These are phyloP conservation scores for Yamadazyma friedrichii DNA, from an alignment of 1,139 yeast species.

Conservation along the genomic window DNA sequence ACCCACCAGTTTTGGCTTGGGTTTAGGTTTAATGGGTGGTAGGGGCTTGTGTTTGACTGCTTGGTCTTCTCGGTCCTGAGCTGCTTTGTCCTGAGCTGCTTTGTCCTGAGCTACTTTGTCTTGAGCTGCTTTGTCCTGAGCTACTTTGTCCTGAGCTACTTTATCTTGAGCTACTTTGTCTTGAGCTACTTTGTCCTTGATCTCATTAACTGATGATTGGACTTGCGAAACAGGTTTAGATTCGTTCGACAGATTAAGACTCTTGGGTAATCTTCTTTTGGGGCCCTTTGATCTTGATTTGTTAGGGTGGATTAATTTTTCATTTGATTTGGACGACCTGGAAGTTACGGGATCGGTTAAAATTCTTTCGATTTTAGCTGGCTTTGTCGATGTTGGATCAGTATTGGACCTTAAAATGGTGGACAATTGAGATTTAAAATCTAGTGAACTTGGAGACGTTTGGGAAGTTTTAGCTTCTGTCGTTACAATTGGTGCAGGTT, in stretches of 20 bases:
- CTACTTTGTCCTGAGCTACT: no score
- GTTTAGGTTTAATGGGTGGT: conserved; percentile 34
- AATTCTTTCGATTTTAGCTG: background rate
- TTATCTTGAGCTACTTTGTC: no score
- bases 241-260: conserved; percentile 8
- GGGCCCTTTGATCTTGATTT: conserved; percentile 75
- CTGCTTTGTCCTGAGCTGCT: no score
- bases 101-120: no score
- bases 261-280: conserved; percentile 63
- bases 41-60: background rate
- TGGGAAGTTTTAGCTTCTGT: conserved; percentile 2
- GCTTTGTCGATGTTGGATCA: conserved; percentile 8
- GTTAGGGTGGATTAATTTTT: conserved; percentile 53
- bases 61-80: background rate
- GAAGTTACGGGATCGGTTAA: conserved; percentile 9
- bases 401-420: conserved; percentile 15
- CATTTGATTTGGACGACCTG: conserved; percentile 7
- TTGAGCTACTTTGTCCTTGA: no score
- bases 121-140: no score
- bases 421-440: conserved; percentile 15
- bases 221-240: no score
- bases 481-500: conserved; percentile 8
- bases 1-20: conserved; percentile 15
- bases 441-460: conserved; percentile 3
- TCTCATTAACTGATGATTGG: no score